These are phyloP conservation scores for Grosmannia serpens DNA, from an alignment of 2,329 filamentous ascomycete genomes.

Conservation along the genomic window DNA sequence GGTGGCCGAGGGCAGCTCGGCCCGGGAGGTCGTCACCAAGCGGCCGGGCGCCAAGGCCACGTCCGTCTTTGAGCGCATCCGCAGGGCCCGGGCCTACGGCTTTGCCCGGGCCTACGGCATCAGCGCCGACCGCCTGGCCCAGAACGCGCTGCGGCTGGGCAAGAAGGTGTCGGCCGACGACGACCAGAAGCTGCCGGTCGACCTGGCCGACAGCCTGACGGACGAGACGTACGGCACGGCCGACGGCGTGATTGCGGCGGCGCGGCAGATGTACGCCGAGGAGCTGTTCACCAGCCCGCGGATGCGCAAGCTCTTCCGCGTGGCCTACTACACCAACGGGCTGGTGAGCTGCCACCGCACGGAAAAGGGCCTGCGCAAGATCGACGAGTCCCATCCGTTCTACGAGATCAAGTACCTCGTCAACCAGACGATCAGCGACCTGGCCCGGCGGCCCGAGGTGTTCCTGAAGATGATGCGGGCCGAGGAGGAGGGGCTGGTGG, in stretches of 20 bases:
- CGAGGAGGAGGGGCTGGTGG: slow-evolving; percentile 84
- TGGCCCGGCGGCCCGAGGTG: slow-evolving; percentile 74
- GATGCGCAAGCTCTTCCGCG: slow-evolving; percentile 77
- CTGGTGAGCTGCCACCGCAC: slow-evolving; percentile 81
- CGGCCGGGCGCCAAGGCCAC: slow-evolving; percentile 74
- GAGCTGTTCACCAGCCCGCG: slow-evolving; percentile 81
- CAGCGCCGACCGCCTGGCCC: slow-evolving; percentile 74
- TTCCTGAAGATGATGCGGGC: slow-evolving; percentile 97
- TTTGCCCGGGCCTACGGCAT: slow-evolving; percentile 88
- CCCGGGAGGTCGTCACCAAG: slow-evolving; percentile 58
- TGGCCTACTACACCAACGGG: slow-evolving; percentile 72
- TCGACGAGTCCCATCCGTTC: slow-evolving; percentile 90
- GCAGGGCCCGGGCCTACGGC: slow-evolving; percentile 66
- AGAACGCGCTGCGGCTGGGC: slow-evolving; percentile 70
- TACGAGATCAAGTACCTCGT: slow-evolving; percentile 97
- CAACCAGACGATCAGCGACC: slow-evolving; percentile 72
- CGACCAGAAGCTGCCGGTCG: slow-evolving; percentile 64
- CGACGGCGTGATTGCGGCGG: slow-evolving; percentile 63
- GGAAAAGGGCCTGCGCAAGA: slow-evolving; percentile 85
- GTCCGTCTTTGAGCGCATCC: slow-evolving; percentile 68
- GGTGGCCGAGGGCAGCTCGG: slow-evolving; percentile 44
- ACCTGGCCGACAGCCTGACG: slow-evolving; percentile 71
- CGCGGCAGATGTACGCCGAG: slow-evolving; percentile 81
- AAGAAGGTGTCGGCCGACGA: slow-evolving; percentile 79
- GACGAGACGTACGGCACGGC: slow-evolving; percentile 65